Conservation (phyloP, 164 flowering plant genomes). For the Magnolia changhungtana region DNA sequence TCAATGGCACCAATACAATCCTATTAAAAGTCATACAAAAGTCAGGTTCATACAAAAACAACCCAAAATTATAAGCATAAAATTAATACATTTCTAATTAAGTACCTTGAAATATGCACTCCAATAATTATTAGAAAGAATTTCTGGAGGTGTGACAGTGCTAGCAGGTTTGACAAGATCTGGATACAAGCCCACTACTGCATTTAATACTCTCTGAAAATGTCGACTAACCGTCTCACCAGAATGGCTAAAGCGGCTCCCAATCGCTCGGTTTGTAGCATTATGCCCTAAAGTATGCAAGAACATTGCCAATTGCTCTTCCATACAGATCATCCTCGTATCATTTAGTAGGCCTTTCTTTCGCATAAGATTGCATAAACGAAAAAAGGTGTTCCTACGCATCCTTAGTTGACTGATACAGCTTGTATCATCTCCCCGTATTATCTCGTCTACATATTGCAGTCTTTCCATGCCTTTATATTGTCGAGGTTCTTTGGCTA, state of each 20-base stretch:
- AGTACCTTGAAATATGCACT: slow-evolving; percentile 10
- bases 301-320: slow-evolving; percentile 10
- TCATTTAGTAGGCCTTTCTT: background rate
- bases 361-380: background rate
- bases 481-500: too few species aligned
- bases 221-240: slow-evolving; percentile 11
- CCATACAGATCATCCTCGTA: background rate
- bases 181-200: background rate
- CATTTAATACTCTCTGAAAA: slow-evolving; percentile 4
- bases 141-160: background rate
- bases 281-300: slow-evolving; percentile 5
- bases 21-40: slow-evolving; percentile 20
- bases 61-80: background rate
- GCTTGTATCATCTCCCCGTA: too few species aligned
- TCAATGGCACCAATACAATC: slow-evolving; percentile 83
- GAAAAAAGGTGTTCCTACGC: too few species aligned
- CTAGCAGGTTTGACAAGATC: background rate
- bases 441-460: too few species aligned
- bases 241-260: slow-evolving; percentile 1
- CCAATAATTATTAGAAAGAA: background rate
- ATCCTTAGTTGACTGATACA: too few species aligned
- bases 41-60: background rate
- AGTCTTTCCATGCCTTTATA: too few species aligned
- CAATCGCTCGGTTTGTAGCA: background rate
- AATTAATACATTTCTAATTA: background rate